Evolutionary conservation across 176 grass and related monocot species (phyloP).

Genomic region (Triticum urartu): DNA sequence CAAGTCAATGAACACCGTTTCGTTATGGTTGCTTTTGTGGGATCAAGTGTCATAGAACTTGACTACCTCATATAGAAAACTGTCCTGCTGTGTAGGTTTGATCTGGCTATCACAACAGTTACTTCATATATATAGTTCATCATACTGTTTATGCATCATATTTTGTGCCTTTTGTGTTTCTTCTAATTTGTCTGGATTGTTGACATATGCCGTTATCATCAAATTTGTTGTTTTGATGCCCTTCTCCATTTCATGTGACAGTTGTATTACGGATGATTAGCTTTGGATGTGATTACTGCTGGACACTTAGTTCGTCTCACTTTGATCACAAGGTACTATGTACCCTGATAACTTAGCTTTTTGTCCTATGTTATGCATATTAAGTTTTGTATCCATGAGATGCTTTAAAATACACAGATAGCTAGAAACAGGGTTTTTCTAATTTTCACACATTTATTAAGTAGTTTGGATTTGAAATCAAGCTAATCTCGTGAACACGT

Average conservation of each 20-base stretch:
- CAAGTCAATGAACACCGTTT: background rate
- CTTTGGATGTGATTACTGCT: conserved; percentile 94
- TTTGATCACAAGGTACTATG: conserved; percentile 82
- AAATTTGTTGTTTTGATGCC: background rate
- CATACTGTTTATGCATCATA: background rate
- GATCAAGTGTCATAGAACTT: background rate
- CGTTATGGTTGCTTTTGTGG: background rate
- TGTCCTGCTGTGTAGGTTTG: background rate
- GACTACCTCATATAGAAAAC: background rate
- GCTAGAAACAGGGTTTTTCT: background rate
- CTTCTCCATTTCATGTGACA: conserved; percentile 24
- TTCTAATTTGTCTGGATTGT: background rate
- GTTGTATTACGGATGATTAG: conserved; percentile 93
- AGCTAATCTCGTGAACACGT: background rate
- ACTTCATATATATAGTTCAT: background rate
- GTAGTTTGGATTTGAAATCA: background rate
- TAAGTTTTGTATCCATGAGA: background rate
- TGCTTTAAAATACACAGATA: background rate
- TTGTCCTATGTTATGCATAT: background rate
- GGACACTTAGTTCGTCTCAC: conserved; percentile 41
- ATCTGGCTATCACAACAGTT: background rate
- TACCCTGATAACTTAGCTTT: background rate
- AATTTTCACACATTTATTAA: background rate
- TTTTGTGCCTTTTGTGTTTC: background rate
- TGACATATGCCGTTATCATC: background rate